Evolutionary conservation across 75 land plant genomes (phyloP).

Genomic region (Sequoia sempervirens): DNA sequence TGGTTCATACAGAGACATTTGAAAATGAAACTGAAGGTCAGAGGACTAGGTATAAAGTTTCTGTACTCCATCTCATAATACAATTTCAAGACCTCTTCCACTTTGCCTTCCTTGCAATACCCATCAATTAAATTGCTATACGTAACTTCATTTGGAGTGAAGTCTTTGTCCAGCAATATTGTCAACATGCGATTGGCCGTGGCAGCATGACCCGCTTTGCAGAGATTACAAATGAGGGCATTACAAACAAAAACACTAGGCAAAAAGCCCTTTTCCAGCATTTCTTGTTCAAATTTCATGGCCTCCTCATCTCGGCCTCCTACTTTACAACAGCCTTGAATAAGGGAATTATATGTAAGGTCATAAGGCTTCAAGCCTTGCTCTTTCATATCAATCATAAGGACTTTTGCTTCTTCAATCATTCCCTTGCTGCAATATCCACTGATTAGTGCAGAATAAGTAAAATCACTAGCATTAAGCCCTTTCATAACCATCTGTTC

Average conservation of each 20-base stretch:
- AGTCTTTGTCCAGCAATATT: slow-evolving; percentile 41
- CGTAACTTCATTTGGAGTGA: slow-evolving; percentile 37
- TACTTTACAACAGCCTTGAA: slow-evolving; percentile 31
- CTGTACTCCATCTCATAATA: slow-evolving; percentile 51
- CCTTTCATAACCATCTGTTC: slow-evolving; percentile 54
- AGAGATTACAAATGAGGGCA: slow-evolving; percentile 28
- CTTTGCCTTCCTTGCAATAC: slow-evolving; percentile 25
- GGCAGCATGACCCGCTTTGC: slow-evolving; percentile 20
- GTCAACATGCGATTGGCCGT: slow-evolving; percentile 47
- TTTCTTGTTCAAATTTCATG: slow-evolving; percentile 24
- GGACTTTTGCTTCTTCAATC: slow-evolving; percentile 34
- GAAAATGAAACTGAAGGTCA: slow-evolving; percentile 20
- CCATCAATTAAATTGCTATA: slow-evolving; percentile 46
- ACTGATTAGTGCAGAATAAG: slow-evolving; percentile 36
- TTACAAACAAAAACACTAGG: slow-evolving; percentile 41
- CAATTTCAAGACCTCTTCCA: slow-evolving; percentile 32
- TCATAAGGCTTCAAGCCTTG: slow-evolving; percentile 40
- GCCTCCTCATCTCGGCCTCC: slow-evolving; percentile 19
- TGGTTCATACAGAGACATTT: slow-evolving; percentile 25
- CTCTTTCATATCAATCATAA: slow-evolving; percentile 50
- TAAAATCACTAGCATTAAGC: slow-evolving; percentile 31
- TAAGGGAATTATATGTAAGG: slow-evolving; percentile 46
- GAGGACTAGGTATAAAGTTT: slow-evolving; percentile 21
- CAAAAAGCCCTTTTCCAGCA: slow-evolving; percentile 33
- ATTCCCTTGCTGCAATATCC: slow-evolving; percentile 26